phyloP scores from a whole-genome alignment of 768 basidiomycete species.

The Trametes cubensis region DNA sequence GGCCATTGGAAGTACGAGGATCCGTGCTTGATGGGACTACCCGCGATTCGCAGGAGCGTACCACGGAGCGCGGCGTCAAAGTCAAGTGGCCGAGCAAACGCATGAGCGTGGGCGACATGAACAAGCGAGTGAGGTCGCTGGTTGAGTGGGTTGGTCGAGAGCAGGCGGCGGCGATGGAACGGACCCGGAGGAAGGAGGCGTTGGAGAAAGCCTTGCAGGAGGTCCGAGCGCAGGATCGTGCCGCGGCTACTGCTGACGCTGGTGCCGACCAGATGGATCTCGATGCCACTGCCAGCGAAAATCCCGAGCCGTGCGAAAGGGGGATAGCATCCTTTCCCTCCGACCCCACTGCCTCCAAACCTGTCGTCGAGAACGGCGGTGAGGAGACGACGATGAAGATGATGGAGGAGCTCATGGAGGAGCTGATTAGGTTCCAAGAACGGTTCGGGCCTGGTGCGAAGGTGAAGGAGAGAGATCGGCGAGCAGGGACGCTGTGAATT shows the following conservation, averaged over 20 bases:
- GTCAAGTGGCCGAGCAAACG: constrained; percentile 94
- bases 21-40: constrained; percentile 45
- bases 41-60: constrained; percentile 60
- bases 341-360: neutral
- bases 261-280: constrained; percentile 38
- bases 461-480: constrained; percentile 41
- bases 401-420: constrained; percentile 92
- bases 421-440: constrained; percentile 87
- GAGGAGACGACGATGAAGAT: constrained; percentile 63
- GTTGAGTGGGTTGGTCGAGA: constrained; percentile 94
- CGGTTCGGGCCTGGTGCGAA: constrained; percentile 68
- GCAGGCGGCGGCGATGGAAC: constrained; percentile 75
- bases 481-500: constrained; percentile 34
- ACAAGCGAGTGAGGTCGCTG: constrained; percentile 87
- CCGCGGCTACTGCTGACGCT: constrained; percentile 2
- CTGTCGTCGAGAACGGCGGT: constrained; percentile 10
- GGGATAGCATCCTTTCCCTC: neutral
- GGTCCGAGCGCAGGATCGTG: constrained; percentile 12
- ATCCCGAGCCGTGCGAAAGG: constrained; percentile 29
- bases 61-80: constrained; percentile 76
- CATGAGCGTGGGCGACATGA: constrained; percentile 97
- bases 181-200: constrained; percentile 68
- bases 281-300: constrained; percentile 22
- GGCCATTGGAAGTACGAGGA: constrained; percentile 71
- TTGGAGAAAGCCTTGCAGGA: constrained; percentile 56